A percentile compares a stretch with the other conserved stretches of the same genome.
Conservation (phyloP, 2,329 filamentous ascomycete species). For the Xylaria sp. region DNA sequence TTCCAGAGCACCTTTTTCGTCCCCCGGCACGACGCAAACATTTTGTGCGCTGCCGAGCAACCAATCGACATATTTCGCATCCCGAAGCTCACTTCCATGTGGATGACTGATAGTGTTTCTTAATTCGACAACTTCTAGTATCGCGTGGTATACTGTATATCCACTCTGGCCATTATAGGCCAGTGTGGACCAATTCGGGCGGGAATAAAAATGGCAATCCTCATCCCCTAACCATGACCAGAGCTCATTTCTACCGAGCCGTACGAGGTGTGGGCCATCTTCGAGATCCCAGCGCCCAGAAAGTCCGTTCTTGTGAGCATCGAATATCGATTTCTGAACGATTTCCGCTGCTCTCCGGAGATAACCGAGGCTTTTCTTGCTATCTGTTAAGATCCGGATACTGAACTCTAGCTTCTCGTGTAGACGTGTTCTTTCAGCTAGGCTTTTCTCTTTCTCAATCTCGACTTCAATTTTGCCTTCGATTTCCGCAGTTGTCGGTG, state of each 20-base stretch:
- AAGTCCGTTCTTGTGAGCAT: not conserved
- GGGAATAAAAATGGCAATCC: too few species aligned
- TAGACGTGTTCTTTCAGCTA: constrained; percentile 1
- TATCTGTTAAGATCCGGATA: not conserved
- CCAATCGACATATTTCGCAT: fast-evolving
- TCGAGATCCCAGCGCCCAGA: not conserved
- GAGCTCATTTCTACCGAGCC: constrained; percentile 20
- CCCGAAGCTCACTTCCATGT: fast-evolving
- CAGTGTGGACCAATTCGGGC: too few species aligned
- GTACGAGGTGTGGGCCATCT: constrained; percentile 5
- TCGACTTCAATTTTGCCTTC: not conserved
- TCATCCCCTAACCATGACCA: not conserved
- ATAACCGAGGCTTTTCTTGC: not conserved
- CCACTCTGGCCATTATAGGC: not conserved
- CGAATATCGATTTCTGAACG: constrained; percentile 10
- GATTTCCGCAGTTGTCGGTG: not conserved
- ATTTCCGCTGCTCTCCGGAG: constrained; percentile 9
- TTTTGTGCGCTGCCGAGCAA: not conserved
- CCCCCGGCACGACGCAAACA: not conserved
- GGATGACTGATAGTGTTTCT: constrained; percentile 21
- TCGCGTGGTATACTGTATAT: fast-evolving
- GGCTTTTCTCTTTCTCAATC: not conserved
- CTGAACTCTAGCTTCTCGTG: not conserved
- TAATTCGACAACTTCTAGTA: not conserved
- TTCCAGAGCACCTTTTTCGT: not conserved